Evolutionary conservation across 1,284 basidiomycete genomes (phyloP), one percentile per base, ranked within the genome.

Genomic region (Lignosus rhinocerotis): DNA sequence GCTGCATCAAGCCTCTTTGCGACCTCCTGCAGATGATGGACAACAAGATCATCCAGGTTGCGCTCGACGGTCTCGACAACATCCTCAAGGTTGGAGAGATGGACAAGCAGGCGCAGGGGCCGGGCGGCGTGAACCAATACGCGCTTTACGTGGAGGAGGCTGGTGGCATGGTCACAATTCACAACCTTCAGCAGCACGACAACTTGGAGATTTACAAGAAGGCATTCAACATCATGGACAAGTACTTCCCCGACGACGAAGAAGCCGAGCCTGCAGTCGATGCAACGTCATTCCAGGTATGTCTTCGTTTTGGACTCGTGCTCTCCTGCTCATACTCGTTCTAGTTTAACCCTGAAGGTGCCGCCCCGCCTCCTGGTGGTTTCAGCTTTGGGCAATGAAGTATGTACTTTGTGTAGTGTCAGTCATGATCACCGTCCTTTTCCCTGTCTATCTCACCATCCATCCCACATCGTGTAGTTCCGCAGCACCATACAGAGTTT

Each of bases 181-280:
- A 98, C 83, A 96, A 98, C 76, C 86, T 99, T 62, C 97, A 99
- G 78, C 95, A 97, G 77, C 97, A 99, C 77, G 96, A 99, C 79
- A 99, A 98, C 78, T 78, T 98, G 75, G 96, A 99, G 71, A 99
- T 99, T 71, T 93, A 99, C 82, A 98, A 98, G 84, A 99, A 99
- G 81, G 96, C 96, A 62, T 99, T 97, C 86, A 96, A 95, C 77
- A 98, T 98, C 74, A 97, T 97, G 94, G 94, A 96, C 79, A 96
- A 92, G 71, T 94, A 92, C 77, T 92, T 93, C 87, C 90, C 91
- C 36, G 90, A 93, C 66, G 91, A 93, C 67, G 90, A 93, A 68
- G 90, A 93, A 50, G 86, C 86, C 19, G 91, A 92, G 70, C 87
- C 90, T 48, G 91, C 61, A 1, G 93, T 98, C 46, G 94, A 98